phyloP scores from a whole-genome alignment of 768 basidiomycete species.

The Boletus sp. region DNA sequence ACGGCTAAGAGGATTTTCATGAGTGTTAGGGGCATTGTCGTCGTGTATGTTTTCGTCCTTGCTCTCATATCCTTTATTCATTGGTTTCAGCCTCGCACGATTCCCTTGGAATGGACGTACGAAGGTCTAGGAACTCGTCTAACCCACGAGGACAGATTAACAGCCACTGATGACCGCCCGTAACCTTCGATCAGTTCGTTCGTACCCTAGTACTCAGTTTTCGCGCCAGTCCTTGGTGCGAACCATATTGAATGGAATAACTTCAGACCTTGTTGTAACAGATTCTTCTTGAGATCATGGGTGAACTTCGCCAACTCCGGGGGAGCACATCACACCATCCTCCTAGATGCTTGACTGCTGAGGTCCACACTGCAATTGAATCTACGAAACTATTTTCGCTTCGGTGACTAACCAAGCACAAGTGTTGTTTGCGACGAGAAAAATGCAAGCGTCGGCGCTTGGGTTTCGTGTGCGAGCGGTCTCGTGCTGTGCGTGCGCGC shows the following conservation, averaged over 20 bases:
- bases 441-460: slow-evolving; percentile 36
- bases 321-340: not conserved
- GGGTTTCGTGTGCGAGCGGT: slow-evolving; percentile 42
- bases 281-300: not conserved
- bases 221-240: not conserved
- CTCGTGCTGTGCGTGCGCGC: slow-evolving; percentile 38
- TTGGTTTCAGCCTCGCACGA: too few relatives aligned
- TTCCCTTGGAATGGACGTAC: not conserved
- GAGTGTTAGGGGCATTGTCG: slow-evolving; percentile 1
- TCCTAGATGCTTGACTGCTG: not conserved
- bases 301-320: not conserved
- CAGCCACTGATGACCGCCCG: too few relatives aligned
- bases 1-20: slow-evolving; percentile 24
- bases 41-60: slow-evolving; percentile 6
- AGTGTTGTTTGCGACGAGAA: slow-evolving; percentile 46
- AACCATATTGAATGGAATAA: not conserved
- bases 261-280: not conserved
- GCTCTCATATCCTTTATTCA: not conserved
- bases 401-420: not conserved
- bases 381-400: too few relatives aligned
- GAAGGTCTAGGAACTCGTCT: too few relatives aligned
- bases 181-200: not conserved
- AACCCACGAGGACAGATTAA: too few relatives aligned
- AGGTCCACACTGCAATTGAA: too few relatives aligned
- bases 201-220: not conserved